These are phyloP conservation scores for Coprinopsis strossmayeri DNA, from an alignment of 768 basidiomycete genomes.

Conservation along the genomic window DNA sequence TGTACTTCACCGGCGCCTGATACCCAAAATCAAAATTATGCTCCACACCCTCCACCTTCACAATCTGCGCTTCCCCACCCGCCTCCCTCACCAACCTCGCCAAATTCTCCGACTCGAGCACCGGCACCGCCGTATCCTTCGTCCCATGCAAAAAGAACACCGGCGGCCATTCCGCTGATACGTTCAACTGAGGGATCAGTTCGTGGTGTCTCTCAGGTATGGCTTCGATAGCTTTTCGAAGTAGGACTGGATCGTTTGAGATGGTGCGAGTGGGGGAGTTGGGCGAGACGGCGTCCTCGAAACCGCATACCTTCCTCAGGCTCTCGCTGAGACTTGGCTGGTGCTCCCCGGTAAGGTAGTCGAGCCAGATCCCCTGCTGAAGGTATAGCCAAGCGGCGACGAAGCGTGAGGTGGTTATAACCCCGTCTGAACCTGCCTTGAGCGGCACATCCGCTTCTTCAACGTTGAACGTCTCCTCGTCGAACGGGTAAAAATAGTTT, in stretches of 20 bases:
- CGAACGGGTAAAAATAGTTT: constrained; percentile 26
- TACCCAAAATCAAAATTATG: constrained; percentile 51
- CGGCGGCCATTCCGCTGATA: constrained; percentile 35
- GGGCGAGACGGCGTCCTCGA: constrained; percentile 83
- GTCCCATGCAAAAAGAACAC: constrained; percentile 43
- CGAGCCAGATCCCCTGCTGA: constrained; percentile 53
- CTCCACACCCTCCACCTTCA: constrained; percentile 26
- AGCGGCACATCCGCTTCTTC: constrained; percentile 30
- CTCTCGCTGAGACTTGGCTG: constrained; percentile 39
- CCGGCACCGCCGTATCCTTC: constrained; percentile 37
- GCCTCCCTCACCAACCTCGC: constrained; percentile 20
- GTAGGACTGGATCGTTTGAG: constrained; percentile 88
- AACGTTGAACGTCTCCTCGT: constrained; percentile 27
- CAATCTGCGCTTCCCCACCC: constrained; percentile 24
- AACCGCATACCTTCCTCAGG: constrained; percentile 37
- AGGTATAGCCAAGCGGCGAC: constrained; percentile 51
- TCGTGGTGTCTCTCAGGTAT: constrained; percentile 24
- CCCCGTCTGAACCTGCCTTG: neutral
- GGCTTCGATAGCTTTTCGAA: constrained; percentile 38
- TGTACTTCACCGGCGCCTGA: constrained; percentile 27
- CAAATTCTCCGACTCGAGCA: constrained; percentile 34
- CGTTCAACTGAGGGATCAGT: constrained; percentile 41
- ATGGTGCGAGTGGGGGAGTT: constrained; percentile 93
- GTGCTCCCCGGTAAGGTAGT: constrained; percentile 52
- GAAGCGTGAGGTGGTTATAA: constrained; percentile 44